Base-by-base conservation (phyloP, 2,329 filamentous ascomycete genomes). In the Amauroascus verrucosus region DNA sequence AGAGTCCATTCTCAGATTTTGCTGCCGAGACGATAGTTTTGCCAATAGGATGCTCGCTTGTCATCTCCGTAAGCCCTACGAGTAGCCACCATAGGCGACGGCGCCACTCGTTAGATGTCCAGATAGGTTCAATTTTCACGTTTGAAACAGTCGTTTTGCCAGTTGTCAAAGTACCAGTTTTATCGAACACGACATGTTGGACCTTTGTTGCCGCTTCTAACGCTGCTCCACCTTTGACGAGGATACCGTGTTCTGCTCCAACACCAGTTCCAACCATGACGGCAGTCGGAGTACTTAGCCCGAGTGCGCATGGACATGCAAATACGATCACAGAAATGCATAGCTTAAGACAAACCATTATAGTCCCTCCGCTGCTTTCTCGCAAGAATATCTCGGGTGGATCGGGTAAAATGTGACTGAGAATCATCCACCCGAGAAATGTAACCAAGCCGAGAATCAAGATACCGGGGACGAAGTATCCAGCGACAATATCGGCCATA, bases 221-320 rank as follows among this genome's bases (percentile, higher is more conserved):
- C 28, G 90, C 89, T 38, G 88, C 90, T 53, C 93, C 93, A 52
- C 93, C 91, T 72, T 98, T 98, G 67, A 97, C 89, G n/a, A 98
- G 76, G 61, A 98, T 98, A 22, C 93, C 93, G 61, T 95, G 85
- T 69, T 96, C 87, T 1, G 93, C 93, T 48, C 93, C 93, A 30
- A 96, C 83, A 55, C 93, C 93, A n/a, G 93, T 97, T 41, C 93
- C 93, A 28, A 98, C 93, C 93, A 98, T 97, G 66, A 98, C 90
- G 1, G 93, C 93, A 0, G 93, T 98, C 1, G 93, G 93, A 1
- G 93, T 97, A 22, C 89, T 90, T 16, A 98, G 78, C 53, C 93
- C 93, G n/a, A 98, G 81, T 1, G 93, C 93, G 65, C 93, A 98
- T 16, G 93, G 93, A 65, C 93, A 98, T 3, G 93, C 93, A 68